Evolutionary conservation across 345 rosid species (phyloP), one percentile per base, ranked within the genome.

Genomic region (Eucalyptus erythrocorys): DNA sequence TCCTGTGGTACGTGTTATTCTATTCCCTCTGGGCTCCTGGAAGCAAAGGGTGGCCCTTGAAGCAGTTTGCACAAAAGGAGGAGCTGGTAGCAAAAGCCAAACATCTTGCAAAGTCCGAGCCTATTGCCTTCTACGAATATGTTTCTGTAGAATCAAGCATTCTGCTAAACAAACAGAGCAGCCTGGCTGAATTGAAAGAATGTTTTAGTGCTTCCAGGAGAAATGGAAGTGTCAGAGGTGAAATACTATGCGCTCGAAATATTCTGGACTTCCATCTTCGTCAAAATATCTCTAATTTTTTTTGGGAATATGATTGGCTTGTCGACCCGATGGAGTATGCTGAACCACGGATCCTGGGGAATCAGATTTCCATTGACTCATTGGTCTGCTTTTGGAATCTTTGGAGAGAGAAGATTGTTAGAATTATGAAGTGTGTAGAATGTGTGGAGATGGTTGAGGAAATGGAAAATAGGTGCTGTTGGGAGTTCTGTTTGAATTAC

Each of bases 21-120:
- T 89, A 47, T 86, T 93, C 96, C 79, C 92, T 94, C 4, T 94
- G 95, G 96, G 87, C 86, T 34, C 53, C 71, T 26, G 91, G 92
- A 88, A 91, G 91, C 89, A 71, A 64, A 48, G 96, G 94, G 26
- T 94, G 96, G 95, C 95, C 94, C 21, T 89, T 92, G 53, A 91
- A 92, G 91, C 90, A 86, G 84, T 92, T 92, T 90, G 48, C 34
- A 19, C 86, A 88, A 32, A 91, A 91, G 87, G 89, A 91, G 87
- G 87, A 90, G 68, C 94, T 93, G 85, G 24, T 94, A 43, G 81
- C 48, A n/a, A 92, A 90, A 86, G 95, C 95, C 37, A 90, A 90
- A 87, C 87, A 90, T 21, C 88, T 92, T 37, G 92, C 95, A 13
- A 47, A 64, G 86, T 85, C 71, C 47, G 88, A 26, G 13, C 89